Evolutionary conservation across 306 rosid species (phyloP), one percentile per base, ranked within the genome.

Genomic region (Vicia sativa): DNA sequence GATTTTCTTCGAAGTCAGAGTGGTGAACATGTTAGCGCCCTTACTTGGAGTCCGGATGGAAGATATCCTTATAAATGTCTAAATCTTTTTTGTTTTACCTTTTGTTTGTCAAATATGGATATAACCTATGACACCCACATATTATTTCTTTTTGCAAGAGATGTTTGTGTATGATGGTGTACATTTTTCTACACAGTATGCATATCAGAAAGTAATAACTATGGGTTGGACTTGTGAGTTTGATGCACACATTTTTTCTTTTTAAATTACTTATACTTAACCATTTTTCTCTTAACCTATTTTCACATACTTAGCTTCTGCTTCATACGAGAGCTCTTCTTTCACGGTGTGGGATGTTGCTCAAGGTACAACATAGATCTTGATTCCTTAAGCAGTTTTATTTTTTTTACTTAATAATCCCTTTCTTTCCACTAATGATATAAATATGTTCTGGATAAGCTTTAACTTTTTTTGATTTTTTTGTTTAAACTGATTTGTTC

Each of bases 21-120:
- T n/a, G 78, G 79, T 67, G 98, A 87, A 79, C 93, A 86, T 74
- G 84, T 92, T 63, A 87, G 88, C 45, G 89, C 96, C 62, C 83
- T 92, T 50, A 80, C 96, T 26, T 92, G 98, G 98, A 90, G 96
- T 80, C 96, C 98, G 7, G 84, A 92, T 77, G 98, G 98, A 86
- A 92, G 96, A 92, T 92, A 92, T 92, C 96, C 98, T 50, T 5
- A 69, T 38, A 46, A 68, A 71, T 63, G 26, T 53, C 23, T 9
- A 11, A 14, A 28, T 13, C 3, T 18, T 35, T 65, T 45, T 56
- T 56, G 42, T 64, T 48, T 61, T 80, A 7, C 42, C 50, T 1
- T 31, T 49, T 69, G 45, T 37, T 80, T 72, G 9, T 18, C 29
- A 54, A 16, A 58, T 64, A 18, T 53, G 48, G 55, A 14, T 29